These are phyloP conservation scores for Maudiozyma saulgeensis DNA, from an alignment of 805 yeast genomes.

Conservation along the genomic window DNA sequence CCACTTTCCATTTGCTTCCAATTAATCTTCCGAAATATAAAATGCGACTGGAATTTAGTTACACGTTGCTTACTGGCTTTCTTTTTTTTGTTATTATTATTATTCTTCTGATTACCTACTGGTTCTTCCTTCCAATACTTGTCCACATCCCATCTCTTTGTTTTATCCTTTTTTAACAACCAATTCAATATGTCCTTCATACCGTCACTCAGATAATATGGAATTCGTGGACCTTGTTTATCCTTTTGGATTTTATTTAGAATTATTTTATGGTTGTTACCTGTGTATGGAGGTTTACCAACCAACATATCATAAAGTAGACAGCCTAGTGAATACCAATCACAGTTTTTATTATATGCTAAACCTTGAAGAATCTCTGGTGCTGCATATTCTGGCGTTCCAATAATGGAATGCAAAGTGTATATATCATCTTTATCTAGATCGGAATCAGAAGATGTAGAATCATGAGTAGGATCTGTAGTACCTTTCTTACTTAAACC, in stretches of 20 bases:
- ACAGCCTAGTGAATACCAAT: constrained; percentile 90
- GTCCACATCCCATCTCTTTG: constrained; percentile 54
- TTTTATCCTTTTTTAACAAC: constrained; percentile 59
- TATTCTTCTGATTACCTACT: constrained; percentile 3
- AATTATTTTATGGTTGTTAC: constrained; percentile 65
- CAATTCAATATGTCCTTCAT: constrained; percentile 67
- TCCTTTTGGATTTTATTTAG: constrained; percentile 67
- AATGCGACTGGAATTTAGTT: constrained; percentile 44
- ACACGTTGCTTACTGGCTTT: constrained; percentile 24
- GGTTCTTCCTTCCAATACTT: constrained; percentile 35
- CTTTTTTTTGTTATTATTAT: constrained; percentile 14
- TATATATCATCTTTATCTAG: constrained; percentile 23
- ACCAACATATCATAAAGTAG: constrained; percentile 70
- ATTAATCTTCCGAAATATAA: constrained; percentile 67
- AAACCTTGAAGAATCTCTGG: constrained; percentile 79
- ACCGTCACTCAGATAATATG: constrained; percentile 68
- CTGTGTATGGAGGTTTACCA: constrained; percentile 85
- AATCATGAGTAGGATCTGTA: constrained; percentile 5
- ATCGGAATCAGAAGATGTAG: constrained; percentile 1
- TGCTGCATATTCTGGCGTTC: constrained; percentile 52
- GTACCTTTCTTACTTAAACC: constrained; percentile 51
- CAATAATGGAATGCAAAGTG: constrained; percentile 32
- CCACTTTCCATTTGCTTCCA: constrained; percentile 54
- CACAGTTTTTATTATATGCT: constrained; percentile 69
- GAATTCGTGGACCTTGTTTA: constrained; percentile 44